A percentile compares a stretch with the other conserved stretches of the same genome.
These are phyloP conservation scores for Recurvomyces mirabilis DNA, from an alignment of 495 filamentous ascomycete genomes.

Conservation along the genomic window DNA sequence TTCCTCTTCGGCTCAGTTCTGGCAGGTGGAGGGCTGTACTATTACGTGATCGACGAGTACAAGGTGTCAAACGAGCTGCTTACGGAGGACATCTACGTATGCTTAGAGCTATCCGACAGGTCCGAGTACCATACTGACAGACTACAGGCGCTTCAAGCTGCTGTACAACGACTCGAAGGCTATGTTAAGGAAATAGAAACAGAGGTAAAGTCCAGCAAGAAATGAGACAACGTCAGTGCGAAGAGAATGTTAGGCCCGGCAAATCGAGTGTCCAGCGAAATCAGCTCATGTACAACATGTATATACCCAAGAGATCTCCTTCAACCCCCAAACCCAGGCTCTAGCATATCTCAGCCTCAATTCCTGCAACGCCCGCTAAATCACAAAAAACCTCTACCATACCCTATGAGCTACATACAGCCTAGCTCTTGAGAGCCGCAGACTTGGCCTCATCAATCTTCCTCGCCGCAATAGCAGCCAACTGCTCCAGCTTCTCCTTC, in stretches of 20 bases:
- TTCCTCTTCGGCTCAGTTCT: conserved; percentile 80
- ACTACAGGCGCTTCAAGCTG: conserved; percentile 70
- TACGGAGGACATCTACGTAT: conserved; percentile 88
- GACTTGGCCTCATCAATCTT: conserved; percentile 33
- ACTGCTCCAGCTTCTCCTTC: conserved; percentile 58
- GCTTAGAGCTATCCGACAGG: background rate
- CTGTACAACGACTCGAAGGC: conserved; percentile 71
- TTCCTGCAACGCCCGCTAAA: conserved; percentile 2
- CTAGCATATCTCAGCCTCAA: background rate
- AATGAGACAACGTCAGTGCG: conserved; percentile 19
- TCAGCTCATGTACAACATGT: background rate
- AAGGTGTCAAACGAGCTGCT: conserved; percentile 85
- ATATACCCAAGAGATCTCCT: conserved; percentile 6
- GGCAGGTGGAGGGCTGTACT: conserved; percentile 72
- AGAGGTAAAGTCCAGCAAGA: conserved; percentile 64
- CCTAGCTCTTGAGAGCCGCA: conserved; percentile 2
- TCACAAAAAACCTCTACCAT: background rate
- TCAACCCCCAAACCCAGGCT: no score
- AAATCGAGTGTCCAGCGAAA: background rate
- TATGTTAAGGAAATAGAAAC: conserved; percentile 76
- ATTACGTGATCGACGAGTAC: conserved; percentile 87
- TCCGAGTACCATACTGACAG: conserved; percentile 1
- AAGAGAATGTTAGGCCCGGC: background rate
- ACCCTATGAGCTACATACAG: background rate
- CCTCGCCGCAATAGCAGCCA: conserved; percentile 45